Evolutionary conservation across 2,329 filamentous ascomycete genomes (phyloP).

Genomic region (Aphanocladium album): DNA sequence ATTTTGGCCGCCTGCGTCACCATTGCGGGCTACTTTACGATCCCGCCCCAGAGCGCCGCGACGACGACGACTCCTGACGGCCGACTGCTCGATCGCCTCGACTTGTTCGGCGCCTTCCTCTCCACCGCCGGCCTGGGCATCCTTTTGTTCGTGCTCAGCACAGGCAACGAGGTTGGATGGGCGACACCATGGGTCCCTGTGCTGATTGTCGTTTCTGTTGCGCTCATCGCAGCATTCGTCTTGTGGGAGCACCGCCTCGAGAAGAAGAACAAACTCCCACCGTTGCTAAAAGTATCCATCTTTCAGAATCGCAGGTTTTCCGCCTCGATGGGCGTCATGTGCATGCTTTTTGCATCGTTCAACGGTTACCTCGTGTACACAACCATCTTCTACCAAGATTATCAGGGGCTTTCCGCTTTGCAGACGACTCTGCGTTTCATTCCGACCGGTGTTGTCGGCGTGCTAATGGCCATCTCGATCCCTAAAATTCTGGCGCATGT

Average conservation of each 20-base stretch:
- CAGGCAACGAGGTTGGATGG: conserved; percentile 61
- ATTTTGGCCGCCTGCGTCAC: conserved; percentile 49
- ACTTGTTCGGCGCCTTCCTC: conserved; percentile 56
- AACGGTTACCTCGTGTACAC: conserved; percentile 59
- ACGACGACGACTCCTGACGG: background rate
- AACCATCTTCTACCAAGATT: conserved; percentile 61
- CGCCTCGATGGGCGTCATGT: conserved; percentile 56
- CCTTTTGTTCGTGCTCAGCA: conserved; percentile 55
- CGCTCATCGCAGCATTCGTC: conserved; percentile 47
- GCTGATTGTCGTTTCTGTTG: conserved; percentile 47
- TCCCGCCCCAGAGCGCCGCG: conserved; percentile 43
- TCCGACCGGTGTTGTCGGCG: conserved; percentile 52
- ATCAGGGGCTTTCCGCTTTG: conserved; percentile 49
- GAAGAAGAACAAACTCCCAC: background rate
- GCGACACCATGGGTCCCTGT: conserved; percentile 50
- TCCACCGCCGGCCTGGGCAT: conserved; percentile 53
- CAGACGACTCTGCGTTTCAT: conserved; percentile 59
- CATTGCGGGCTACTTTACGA: conserved; percentile 47
- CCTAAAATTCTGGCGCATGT: conserved; percentile 45
- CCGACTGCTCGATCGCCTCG: conserved; percentile 20
- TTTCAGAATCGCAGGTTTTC: conserved; percentile 51
- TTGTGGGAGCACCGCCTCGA: conserved; percentile 43
- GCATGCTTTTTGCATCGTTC: conserved; percentile 57
- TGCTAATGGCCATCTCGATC: conserved; percentile 45
- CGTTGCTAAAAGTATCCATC: conserved; percentile 51